Percentiles rank a stretch among this genome's conserved stretches.
Evolutionary conservation across 768 basidiomycete species (phyloP).

Genomic region (Suillus plorans): DNA sequence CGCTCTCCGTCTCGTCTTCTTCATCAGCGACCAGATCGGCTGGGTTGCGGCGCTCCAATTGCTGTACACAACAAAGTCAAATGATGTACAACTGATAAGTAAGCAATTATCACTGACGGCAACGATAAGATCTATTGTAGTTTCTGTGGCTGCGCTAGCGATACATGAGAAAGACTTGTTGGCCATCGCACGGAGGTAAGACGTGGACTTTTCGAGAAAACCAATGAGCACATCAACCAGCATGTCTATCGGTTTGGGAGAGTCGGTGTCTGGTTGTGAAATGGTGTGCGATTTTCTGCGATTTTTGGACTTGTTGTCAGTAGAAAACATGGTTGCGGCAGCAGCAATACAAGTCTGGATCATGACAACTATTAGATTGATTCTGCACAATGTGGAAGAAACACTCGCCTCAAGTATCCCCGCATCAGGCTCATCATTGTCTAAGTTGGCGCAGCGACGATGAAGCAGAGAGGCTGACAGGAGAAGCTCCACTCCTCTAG

Average conservation of each 20-base stretch:
- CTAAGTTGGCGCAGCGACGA: constrained; percentile 65
- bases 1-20: constrained; percentile 44
- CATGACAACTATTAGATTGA: neutral
- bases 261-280: constrained; percentile 30
- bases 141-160: constrained; percentile 60
- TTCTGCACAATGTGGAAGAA: neutral
- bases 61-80: constrained; percentile 44
- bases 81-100: constrained; percentile 7
- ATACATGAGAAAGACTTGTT: constrained; percentile 79
- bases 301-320: constrained; percentile 40
- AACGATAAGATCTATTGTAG: constrained; percentile 79
- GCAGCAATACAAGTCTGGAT: constrained; percentile 59
- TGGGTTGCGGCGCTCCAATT: constrained; percentile 76
- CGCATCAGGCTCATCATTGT: constrained; percentile 42
- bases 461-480: constrained; percentile 69
- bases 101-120: constrained; percentile 50
- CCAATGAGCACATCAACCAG: constrained; percentile 90
- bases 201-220: constrained; percentile 79
- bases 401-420: constrained; percentile 61
- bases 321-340: constrained; percentile 52
- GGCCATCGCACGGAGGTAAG: constrained; percentile 76
- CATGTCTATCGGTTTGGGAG: constrained; percentile 71
- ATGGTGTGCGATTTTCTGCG: constrained; percentile 34
- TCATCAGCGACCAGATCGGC: constrained; percentile 44
- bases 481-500: constrained; percentile 70